Base-by-base conservation (phyloP, 495 filamentous ascomycete genomes). In the Aspergillus saccharolyticus region DNA sequence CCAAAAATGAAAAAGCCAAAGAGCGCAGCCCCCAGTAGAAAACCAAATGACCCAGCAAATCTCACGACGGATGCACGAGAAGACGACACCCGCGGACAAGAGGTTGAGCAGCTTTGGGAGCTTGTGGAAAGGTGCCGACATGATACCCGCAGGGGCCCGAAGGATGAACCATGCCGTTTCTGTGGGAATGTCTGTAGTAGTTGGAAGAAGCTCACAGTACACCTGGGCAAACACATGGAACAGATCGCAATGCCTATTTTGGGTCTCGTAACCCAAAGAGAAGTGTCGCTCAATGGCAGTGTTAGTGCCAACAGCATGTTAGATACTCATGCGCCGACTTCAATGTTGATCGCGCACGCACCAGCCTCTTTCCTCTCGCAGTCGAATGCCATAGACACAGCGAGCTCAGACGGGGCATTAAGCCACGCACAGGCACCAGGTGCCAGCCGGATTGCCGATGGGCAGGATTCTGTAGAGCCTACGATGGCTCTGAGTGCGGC, bases 151-250 rank as follows among this genome's bases (percentile, higher is more conserved):
- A 83, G 78, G 51, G 77, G 75, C 49, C 87, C 92, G 2, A 74
- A 81, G 50, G 80, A 89, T n/a, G 93, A 97, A 69, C 83, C 87
- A 20, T 97, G 93, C 75, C 84, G 88, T 55, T 97, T 97, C 75
- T 97, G 93, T 62, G 87, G 88, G 52, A 89, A 89, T 68, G 75
- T 82, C 30, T 92, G 88, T 74, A 83, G 79, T 56, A 90, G 82
- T 49, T 96, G 91, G 92, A 96, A 95, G 79, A 95, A 96, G 77
- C 77, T 97, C 53, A 95, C 89, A 2, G 90, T 91, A 25, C 93
- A 96, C 75, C 76, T 96, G 59, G 93, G 91, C n/a, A 91, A 91
- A 63, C 93, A 97, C 74, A 95, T 97, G 91, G 92, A 96, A 67
- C 85, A 89, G 57, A 89, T 97, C 67, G 90, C 89, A 62, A 80